These are phyloP conservation scores for Cladosporium sphaerospermum DNA, from an alignment of 2,329 filamentous ascomycete species.

Conservation along the genomic window DNA sequence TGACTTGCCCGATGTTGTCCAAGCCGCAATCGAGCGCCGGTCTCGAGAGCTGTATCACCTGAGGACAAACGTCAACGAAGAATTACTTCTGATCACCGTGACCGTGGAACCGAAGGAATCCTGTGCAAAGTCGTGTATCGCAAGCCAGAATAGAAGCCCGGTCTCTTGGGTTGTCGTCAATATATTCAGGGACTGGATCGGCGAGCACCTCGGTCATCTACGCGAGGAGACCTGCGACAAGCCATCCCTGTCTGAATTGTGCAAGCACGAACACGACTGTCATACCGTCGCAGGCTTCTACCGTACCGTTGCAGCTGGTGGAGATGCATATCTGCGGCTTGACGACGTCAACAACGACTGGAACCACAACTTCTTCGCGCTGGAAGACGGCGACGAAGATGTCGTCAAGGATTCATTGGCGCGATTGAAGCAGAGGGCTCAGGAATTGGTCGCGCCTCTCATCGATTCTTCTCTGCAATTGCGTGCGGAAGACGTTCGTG, in stretches of 20 bases:
- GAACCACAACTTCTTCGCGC: not conserved
- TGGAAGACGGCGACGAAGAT: slow-evolving; percentile 13
- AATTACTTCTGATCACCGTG: slow-evolving; percentile 25
- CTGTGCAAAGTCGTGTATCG: not conserved
- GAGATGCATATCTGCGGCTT: slow-evolving; percentile 24
- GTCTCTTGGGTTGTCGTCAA: slow-evolving; percentile 28
- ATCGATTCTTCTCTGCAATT: slow-evolving; percentile 17
- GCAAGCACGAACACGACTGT: slow-evolving; percentile 9
- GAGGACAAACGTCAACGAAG: slow-evolving; percentile 14
- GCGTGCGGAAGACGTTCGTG: slow-evolving; percentile 1
- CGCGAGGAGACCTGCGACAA: not conserved
- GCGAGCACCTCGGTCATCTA: slow-evolving; percentile 15
- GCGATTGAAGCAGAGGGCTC: slow-evolving; percentile 19
- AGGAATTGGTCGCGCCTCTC: slow-evolving; percentile 26
- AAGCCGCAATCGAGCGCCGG: slow-evolving; percentile 17
- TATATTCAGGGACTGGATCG: slow-evolving; percentile 29
- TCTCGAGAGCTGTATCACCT: slow-evolving; percentile 14
- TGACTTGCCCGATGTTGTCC: slow-evolving; percentile 12
- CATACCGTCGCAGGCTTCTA: slow-evolving; percentile 23
- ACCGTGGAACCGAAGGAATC: not conserved
- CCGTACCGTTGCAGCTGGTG: slow-evolving; percentile 24
- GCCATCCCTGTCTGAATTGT: slow-evolving; percentile 1
- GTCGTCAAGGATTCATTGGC: slow-evolving; percentile 13
- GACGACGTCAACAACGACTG: slow-evolving; percentile 22
- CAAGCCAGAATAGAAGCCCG: slow-evolving; percentile 12